Evolutionary conservation across 768 basidiomycete genomes (phyloP).

Genomic region (Infundibulicybe gibba): DNA sequence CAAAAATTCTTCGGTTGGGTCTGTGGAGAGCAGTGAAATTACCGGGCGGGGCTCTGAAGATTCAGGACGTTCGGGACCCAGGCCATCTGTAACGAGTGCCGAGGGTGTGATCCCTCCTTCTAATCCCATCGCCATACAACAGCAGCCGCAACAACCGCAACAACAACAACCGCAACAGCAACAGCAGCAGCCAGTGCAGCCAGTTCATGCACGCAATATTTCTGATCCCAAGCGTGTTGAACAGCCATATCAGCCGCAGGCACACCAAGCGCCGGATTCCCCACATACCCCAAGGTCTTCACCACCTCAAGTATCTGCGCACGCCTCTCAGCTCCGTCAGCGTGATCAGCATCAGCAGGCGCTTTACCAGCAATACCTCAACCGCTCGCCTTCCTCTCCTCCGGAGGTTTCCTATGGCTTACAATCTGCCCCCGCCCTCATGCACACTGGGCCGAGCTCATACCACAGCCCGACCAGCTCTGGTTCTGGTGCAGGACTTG

Average conservation of each 20-base stretch:
- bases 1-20: slow-evolving; percentile 44
- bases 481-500: slow-evolving; percentile 40
- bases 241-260: slow-evolving; percentile 16
- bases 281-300: slow-evolving; percentile 20
- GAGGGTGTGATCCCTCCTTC: slow-evolving; percentile 46
- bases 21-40: slow-evolving; percentile 49
- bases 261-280: slow-evolving; percentile 17
- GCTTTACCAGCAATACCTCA: slow-evolving; percentile 86
- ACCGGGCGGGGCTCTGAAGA: slow-evolving; percentile 53
- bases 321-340: slow-evolving; percentile 74
- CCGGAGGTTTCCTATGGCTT: slow-evolving; percentile 75
- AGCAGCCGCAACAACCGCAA: slow-evolving; percentile 32
- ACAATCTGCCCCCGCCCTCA: slow-evolving; percentile 69
- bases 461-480: slow-evolving; percentile 21
- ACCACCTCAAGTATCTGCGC: slow-evolving; percentile 52
- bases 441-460: slow-evolving; percentile 35
- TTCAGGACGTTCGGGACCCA: slow-evolving; percentile 50
- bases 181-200: slow-evolving; percentile 25
- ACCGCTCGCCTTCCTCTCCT: slow-evolving; percentile 75
- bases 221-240: slow-evolving; percentile 21
- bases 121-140: slow-evolving; percentile 50
- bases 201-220: slow-evolving; percentile 20
- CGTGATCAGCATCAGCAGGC: slow-evolving; percentile 87
- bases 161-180: slow-evolving; percentile 18
- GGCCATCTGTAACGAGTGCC: slow-evolving; percentile 25